Conservation (phyloP, 495 filamentous ascomycete genomes). For the Glarea lozoyensis region DNA sequence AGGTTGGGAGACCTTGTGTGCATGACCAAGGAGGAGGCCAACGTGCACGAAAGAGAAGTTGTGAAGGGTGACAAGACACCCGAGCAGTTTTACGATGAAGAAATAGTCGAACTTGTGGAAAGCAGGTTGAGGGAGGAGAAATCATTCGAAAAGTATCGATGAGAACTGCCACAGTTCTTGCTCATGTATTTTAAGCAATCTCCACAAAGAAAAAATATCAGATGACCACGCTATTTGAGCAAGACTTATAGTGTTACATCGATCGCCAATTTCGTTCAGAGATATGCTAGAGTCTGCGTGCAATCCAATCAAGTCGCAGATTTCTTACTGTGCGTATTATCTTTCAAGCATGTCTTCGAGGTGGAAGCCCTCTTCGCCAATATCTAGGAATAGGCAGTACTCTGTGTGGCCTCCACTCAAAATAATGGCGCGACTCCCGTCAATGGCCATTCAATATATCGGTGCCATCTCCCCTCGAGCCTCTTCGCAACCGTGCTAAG, state of each 20-base stretch:
- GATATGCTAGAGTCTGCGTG: no score
- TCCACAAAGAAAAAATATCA: background rate
- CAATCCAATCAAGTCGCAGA: no score
- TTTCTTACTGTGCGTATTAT: no score
- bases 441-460: constrained; percentile 9
- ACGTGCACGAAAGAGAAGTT: constrained; percentile 69
- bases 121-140: constrained; percentile 52
- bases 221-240: background rate
- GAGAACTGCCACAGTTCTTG: constrained; percentile 2
- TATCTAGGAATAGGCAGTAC: no score
- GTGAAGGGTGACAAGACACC: constrained; percentile 57
- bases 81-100: constrained; percentile 63
- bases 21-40: constrained; percentile 95
- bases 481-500: background rate
- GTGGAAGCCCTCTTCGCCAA: no score
- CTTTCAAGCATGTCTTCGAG: no score
- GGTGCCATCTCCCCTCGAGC: constrained; percentile 5
- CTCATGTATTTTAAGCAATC: background rate
- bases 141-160: constrained; percentile 41
- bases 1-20: constrained; percentile 69
- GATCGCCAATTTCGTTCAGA: no score
- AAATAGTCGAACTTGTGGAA: constrained; percentile 55
- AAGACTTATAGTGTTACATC: no score
- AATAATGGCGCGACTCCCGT: no score
- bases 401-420: no score